Evolutionary conservation across 495 filamentous ascomycete species (phyloP).

Genomic region (Cudoniella acicularis): DNA sequence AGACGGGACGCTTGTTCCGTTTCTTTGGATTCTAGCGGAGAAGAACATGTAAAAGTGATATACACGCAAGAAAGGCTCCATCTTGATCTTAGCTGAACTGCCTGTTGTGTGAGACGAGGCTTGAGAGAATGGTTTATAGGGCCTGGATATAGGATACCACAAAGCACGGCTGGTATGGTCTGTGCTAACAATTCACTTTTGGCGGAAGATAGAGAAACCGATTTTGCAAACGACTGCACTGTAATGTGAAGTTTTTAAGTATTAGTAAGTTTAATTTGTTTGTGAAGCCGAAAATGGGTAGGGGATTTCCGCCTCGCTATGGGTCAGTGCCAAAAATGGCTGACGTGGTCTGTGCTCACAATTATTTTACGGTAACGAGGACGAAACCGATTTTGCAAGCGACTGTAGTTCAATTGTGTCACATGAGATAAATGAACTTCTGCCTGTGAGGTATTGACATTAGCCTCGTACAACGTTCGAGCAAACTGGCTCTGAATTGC

Average conservation of each 20-base stretch:
- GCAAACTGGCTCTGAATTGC: not conserved
- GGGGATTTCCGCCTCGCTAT: not conserved
- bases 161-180: no score
- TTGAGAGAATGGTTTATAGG: no score
- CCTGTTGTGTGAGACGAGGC: no score
- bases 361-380: not conserved
- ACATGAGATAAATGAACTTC: not conserved
- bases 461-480: not conserved
- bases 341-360: not conserved
- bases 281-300: not conserved
- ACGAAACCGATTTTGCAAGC: not conserved
- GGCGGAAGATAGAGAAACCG: no score
- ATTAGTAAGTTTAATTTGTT: no score
- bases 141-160: no score
- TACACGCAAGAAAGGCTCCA: no score
- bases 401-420: not conserved
- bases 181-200: no score
- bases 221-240: no score
- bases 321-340: not conserved
- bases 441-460: not conserved
- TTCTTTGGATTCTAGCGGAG: conserved; percentile 2
- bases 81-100: no score
- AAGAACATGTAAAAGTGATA: no score
- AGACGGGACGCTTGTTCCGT: conserved; percentile 18
- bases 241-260: no score